Evolutionary conservation across 352 stramenopile genomes (phyloP).

Genomic region (Pythium biforme): DNA sequence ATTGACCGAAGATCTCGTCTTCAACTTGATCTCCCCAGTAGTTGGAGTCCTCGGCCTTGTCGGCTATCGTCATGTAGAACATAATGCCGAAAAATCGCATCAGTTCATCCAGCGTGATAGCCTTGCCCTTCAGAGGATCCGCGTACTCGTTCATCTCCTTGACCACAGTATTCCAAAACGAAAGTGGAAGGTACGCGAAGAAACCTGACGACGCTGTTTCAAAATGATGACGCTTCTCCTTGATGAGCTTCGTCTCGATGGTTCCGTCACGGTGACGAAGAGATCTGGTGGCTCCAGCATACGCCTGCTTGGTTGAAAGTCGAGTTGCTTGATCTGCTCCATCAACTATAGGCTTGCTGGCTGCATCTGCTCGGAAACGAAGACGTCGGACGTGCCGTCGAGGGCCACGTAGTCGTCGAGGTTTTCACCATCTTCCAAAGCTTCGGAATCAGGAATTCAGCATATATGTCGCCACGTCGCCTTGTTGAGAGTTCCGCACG

Average conservation of each 20-base stretch:
- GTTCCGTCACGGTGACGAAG: slow-evolving; percentile 16
- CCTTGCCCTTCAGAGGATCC: neutral
- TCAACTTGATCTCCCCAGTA: slow-evolving; percentile 25
- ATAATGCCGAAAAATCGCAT: slow-evolving; percentile 23
- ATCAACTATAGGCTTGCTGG: slow-evolving; percentile 14
- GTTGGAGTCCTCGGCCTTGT: slow-evolving; percentile 26
- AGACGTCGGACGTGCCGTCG: slow-evolving; percentile 14
- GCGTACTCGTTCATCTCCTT: slow-evolving; percentile 15
- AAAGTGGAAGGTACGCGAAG: slow-evolving; percentile 16
- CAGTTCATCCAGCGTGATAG: slow-evolving; percentile 17
- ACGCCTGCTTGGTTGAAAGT: slow-evolving; percentile 8
- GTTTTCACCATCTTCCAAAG: neutral
- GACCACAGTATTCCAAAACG: slow-evolving; percentile 22
- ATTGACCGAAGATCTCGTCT: slow-evolving; percentile 11
- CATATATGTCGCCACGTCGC: slow-evolving; percentile 18
- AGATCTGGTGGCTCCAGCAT: slow-evolving; percentile 14
- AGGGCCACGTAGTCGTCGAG: slow-evolving; percentile 19
- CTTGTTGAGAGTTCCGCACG: slow-evolving; percentile 10
- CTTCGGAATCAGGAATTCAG: slow-evolving; percentile 12
- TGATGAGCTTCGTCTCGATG: slow-evolving; percentile 10
- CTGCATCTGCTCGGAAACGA: slow-evolving; percentile 1
- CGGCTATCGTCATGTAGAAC: slow-evolving; percentile 23
- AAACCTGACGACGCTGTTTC: slow-evolving; percentile 19
- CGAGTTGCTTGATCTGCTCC: slow-evolving; percentile 12
- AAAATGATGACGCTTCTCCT: slow-evolving; percentile 16